phyloP scores from a whole-genome alignment of 2,329 filamentous ascomycete species.

The Orbilia ellipsospora region DNA sequence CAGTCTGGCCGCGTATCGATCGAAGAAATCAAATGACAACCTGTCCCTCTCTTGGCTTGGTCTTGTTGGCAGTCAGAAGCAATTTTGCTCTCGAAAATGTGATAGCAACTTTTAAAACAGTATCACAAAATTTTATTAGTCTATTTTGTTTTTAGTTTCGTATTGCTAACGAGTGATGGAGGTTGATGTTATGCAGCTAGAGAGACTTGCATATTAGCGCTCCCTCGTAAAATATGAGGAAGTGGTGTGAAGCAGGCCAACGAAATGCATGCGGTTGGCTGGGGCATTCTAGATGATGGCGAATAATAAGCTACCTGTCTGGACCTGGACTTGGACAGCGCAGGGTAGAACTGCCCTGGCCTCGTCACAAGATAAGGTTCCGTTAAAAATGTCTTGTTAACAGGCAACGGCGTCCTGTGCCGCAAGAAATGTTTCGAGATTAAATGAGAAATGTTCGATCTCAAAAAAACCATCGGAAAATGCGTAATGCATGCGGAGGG shows the following conservation, averaged over 20 bases:
- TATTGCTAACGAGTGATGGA: neutral
- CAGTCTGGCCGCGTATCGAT: neutral
- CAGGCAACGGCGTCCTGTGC: slow-evolving; percentile 19
- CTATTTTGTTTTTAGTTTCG: neutral
- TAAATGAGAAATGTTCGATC: neutral
- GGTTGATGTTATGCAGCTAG: slow-evolving; percentile 36
- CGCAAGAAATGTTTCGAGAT: neutral
- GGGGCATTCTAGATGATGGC: slow-evolving; percentile 34
- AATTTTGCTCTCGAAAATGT: slow-evolving; percentile 23
- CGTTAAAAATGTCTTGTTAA: slow-evolving; percentile 9
- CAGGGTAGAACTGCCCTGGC: slow-evolving; percentile 27
- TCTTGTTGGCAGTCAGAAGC: no score
- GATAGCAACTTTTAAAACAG: slow-evolving; percentile 16
- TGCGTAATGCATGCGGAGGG: slow-evolving; percentile 12
- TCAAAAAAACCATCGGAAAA: neutral
- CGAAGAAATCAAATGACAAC: slow-evolving; percentile 17
- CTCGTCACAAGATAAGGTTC: slow-evolving; percentile 17
- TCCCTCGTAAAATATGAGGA: slow-evolving; percentile 28
- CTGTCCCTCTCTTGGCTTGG: no score
- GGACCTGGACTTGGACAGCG: slow-evolving; percentile 7
- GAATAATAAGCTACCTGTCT: slow-evolving; percentile 23
- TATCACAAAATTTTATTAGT: slow-evolving; percentile 19
- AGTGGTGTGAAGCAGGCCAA: slow-evolving; percentile 8
- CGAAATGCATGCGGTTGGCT: slow-evolving; percentile 35
- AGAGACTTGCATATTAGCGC: slow-evolving; percentile 41